Base-by-base conservation (phyloP, 129 eudicot genomes). In the Smallanthus sonchifolius region DNA sequence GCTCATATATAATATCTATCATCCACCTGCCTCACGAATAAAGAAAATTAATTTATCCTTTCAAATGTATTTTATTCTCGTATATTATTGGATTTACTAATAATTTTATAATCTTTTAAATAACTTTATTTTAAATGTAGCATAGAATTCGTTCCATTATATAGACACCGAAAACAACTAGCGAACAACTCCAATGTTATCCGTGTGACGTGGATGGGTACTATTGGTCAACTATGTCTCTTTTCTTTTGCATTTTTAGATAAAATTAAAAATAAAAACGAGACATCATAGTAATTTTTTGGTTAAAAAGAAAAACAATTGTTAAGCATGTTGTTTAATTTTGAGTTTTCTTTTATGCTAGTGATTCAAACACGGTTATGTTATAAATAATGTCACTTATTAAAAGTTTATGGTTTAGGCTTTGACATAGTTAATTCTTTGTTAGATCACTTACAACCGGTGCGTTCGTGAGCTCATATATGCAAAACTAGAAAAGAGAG, bases 21-120 rank as follows among this genome's bases (percentile, higher is more conserved):
- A 54, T 67, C 61, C 36, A 76, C 48, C 80, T 67, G 68, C 80
- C 47, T 76, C n/a, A 3, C 45, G n/a, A 40, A 32, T 75, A 13
- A 62, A 55, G 30, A 24, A 59, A 40, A 10, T 14, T 42, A 7
- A 24, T 40, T 40, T 70, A 70, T 54, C 65, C 28, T 32, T 48
- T 10, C 20, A 39, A 40, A 10, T 4, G 10, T 72, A 55, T n/a
- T 13, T 72, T 42, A 39, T 72, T 72, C 40, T 71, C 39, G 55
- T 57, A 13, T 2, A 64, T 63, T 42, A 60, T 37, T 28, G 55
- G 38, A 14, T 14, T 30, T 68, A 68, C 47, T 20, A 28, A 28
- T 68, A 45, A 14, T 47, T 68, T 35, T 30, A 44, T 35, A 6
- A 28, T 8, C 7, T 3, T 20, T 47, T 44, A 14, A 7, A 44